phyloP scores from a whole-genome alignment of 2,329 filamentous ascomycete genomes.

The Didymella pomorum region DNA sequence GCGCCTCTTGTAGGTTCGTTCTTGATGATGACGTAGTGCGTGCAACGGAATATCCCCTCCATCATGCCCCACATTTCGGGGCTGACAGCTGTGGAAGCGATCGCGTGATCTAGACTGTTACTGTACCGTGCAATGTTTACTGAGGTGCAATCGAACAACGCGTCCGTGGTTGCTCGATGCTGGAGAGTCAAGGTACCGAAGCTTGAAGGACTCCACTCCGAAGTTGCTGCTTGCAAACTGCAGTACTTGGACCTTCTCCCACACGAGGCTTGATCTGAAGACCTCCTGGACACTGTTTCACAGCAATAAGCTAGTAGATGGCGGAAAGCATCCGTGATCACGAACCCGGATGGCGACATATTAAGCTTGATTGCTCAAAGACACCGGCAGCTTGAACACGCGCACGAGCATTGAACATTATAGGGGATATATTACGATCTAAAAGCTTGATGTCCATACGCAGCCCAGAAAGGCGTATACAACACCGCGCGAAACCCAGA shows the following conservation, averaged over 20 bases:
- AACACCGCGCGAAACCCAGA: conserved; percentile 27
- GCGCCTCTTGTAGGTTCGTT: conserved; percentile 9
- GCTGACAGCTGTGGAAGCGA: conserved; percentile 3
- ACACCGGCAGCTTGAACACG: background rate
- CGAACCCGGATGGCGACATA: background rate
- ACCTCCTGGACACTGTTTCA: background rate
- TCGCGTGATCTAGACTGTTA: conserved; percentile 14
- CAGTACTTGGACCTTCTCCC: background rate
- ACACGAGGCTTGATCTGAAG: background rate
- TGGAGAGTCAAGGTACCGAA: background rate
- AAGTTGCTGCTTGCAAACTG: background rate
- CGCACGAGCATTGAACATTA: conserved; percentile 15
- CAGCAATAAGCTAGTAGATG: background rate
- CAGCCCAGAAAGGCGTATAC: conserved; percentile 20
- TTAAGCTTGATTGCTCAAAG: background rate
- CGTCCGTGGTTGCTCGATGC: background rate
- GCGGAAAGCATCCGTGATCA: background rate
- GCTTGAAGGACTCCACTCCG: background rate
- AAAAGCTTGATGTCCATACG: conserved; percentile 30
- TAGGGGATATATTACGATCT: conserved; percentile 32
- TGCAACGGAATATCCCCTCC: background rate
- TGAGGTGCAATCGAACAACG: background rate
- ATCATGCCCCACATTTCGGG: conserved; percentile 10
- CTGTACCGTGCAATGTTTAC: too few species aligned
- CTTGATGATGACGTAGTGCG: conserved; percentile 8